phyloP scores from a whole-genome alignment of 2,329 filamentous ascomycete species.

The Coniochaeta ligniaria region DNA sequence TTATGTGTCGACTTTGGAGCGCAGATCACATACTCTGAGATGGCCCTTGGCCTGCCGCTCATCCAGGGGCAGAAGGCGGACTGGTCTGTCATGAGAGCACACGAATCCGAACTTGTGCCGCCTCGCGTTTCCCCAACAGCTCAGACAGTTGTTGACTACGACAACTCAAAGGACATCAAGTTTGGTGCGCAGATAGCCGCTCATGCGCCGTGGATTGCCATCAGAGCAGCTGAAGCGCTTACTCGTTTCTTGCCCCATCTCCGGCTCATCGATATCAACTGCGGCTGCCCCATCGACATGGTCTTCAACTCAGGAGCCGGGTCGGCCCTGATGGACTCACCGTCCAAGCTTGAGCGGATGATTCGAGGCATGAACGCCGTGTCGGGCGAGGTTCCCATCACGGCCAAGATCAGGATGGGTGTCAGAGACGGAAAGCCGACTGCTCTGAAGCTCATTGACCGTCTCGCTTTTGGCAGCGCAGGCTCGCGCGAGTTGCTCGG shows the following conservation, averaged over 20 bases:
- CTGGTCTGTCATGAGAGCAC: constrained; percentile 92
- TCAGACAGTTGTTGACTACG: constrained; percentile 64
- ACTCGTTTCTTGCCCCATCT: constrained; percentile 72
- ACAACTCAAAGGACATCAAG: constrained; percentile 73
- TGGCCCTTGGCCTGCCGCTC: constrained; percentile 88
- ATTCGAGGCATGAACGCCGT: constrained; percentile 93
- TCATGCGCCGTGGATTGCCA: constrained; percentile 83
- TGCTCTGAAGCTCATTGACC: constrained; percentile 73
- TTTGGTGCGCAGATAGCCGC: constrained; percentile 92
- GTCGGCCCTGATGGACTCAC: constrained; percentile 84
- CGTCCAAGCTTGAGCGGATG: constrained; percentile 86
- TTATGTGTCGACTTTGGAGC: constrained; percentile 85
- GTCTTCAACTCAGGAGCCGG: constrained; percentile 84
- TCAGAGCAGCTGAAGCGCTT: constrained; percentile 81
- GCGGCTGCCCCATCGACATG: constrained; percentile 93
- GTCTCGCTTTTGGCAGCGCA: constrained; percentile 71
- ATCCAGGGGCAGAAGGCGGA: constrained; percentile 86
- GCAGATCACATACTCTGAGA: constrained; percentile 94
- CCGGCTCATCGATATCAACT: constrained; percentile 91
- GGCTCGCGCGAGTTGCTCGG: constrained; percentile 66
- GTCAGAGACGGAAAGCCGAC: constrained; percentile 73
- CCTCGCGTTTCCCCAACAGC: constrained; percentile 56
- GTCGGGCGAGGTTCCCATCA: constrained; percentile 84
- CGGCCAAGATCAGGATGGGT: constrained; percentile 90
- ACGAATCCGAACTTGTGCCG: constrained; percentile 70